These are phyloP conservation scores for Murraya paniculata DNA, from an alignment of 345 rosid species.

Conservation along the genomic window DNA sequence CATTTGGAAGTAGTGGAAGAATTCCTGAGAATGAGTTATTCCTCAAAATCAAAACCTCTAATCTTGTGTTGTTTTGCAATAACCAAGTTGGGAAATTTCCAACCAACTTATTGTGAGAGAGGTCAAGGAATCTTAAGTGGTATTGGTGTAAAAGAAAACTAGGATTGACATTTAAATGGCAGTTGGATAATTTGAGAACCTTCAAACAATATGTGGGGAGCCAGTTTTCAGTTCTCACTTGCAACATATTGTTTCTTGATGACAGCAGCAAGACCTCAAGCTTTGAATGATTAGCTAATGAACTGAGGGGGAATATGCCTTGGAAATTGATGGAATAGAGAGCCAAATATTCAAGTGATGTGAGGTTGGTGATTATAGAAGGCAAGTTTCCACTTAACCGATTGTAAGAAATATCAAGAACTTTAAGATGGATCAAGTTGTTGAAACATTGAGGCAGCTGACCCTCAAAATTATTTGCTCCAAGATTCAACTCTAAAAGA, in stretches of 20 bases:
- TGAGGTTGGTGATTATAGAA: not conserved
- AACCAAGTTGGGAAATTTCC: not conserved
- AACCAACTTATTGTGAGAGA: not conserved
- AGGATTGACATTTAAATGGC: not conserved
- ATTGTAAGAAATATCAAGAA: not conserved
- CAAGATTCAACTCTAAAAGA: not conserved
- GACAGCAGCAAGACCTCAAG: not conserved
- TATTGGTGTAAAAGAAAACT: not conserved
- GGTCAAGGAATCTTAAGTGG: not conserved
- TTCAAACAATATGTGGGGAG: not conserved
- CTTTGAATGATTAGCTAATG: not conserved
- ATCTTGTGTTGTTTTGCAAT: not conserved
- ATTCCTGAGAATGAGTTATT: not conserved
- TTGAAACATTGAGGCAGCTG: not conserved
- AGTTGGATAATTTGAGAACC: not conserved
- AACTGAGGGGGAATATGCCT: not conserved
- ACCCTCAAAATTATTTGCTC: fast-evolving
- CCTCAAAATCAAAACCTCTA: not conserved
- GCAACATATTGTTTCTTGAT: not conserved
- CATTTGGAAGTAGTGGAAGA: not conserved
- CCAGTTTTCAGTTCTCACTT: not conserved
- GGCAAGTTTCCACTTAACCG: not conserved
- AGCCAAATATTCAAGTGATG: not conserved
- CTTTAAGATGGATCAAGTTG: not conserved
- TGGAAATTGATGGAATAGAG: not conserved